Base-by-base conservation (phyloP, 805 yeast species). In the Metschnikowia bowlesiae region DNA sequence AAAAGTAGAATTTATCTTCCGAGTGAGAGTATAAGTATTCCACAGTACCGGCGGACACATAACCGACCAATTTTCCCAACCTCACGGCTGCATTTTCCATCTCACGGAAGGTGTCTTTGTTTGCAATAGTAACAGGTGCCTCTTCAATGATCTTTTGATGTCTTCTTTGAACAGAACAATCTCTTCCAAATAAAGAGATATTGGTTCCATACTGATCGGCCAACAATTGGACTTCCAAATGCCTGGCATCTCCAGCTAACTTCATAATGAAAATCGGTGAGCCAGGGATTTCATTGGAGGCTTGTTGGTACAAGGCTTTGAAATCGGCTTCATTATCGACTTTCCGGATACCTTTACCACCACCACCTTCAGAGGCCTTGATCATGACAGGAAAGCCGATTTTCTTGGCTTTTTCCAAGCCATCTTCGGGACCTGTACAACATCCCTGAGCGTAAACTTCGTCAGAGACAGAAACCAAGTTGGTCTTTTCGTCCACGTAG, bases 331-430 rank as follows among this genome's bases (percentile, higher is more conserved):
- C 96, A 55, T 77, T 67, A 50, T 88, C 96, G 57, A 90, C 98
- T 73, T 90, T 90, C 77, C 99, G 86, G 70, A 94, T 94, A 81
- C 99, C 99, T 75, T 94, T 94, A 78, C 99, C 99, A 75, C 99
- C 99, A 73, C 99, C 99, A 78, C 99, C 99, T 83, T 94, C 99
- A 52, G 97, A 90, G 45, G 99, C 99, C 73, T 94, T 94, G 66
- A 94, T 84, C 99, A 94, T 94, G 48, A 94, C 96, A 32, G 99
- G 99, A 76, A 94, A 90, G 1, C 99, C 99, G 63, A 94, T 91
- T 63, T 79, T 68, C 61, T 78, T 81, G 53, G 99, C 99, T 67
- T 87, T 88, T 40, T 59, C 78, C 50, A 94, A 78, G 56, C 98
- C 99, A 62, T 92, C 96, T 62, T 85, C 94, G 44, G 98, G 90